These are phyloP conservation scores for Tympanopsis confertula DNA, from an alignment of 2,329 filamentous ascomycete genomes.

Conservation along the genomic window DNA sequence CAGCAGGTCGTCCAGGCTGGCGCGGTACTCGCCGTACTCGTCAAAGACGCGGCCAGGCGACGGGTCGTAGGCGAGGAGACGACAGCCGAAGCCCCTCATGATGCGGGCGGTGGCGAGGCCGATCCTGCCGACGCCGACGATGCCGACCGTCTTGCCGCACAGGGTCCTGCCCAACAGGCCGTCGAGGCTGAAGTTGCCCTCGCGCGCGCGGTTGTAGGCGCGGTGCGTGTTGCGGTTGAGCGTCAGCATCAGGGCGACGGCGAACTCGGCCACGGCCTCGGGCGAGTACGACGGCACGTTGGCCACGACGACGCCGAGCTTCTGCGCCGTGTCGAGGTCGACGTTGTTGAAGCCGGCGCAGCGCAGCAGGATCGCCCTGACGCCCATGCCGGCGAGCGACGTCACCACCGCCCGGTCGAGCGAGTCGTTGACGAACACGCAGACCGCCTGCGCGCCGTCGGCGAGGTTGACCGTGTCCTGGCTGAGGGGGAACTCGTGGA, in stretches of 20 bases:
- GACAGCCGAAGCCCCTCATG: slow-evolving; percentile 28
- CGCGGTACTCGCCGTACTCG: slow-evolving; percentile 27
- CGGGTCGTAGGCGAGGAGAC: slow-evolving; percentile 28
- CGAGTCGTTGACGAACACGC: slow-evolving; percentile 30
- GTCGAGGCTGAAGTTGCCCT: slow-evolving; percentile 32
- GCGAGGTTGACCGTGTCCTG: slow-evolving; percentile 23
- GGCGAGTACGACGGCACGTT: slow-evolving; percentile 30
- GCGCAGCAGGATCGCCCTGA: slow-evolving; percentile 25
- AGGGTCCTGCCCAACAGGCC: slow-evolving; percentile 24
- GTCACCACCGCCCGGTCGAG: slow-evolving; percentile 19
- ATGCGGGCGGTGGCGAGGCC: slow-evolving; percentile 25
- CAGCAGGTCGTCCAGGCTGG: slow-evolving; percentile 21
- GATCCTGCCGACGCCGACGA: slow-evolving; percentile 30
- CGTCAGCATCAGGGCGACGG: slow-evolving; percentile 26
- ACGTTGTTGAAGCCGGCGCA: slow-evolving; percentile 32
- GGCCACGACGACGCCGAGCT: slow-evolving; percentile 23
- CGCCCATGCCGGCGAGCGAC: slow-evolving; percentile 14
- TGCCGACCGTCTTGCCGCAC: slow-evolving; percentile 27
- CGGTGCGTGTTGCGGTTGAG: slow-evolving; percentile 29
- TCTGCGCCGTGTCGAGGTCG: slow-evolving; percentile 21
- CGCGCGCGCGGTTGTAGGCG: slow-evolving; percentile 27
- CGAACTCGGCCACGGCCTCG: slow-evolving; percentile 30
- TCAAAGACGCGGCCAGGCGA: slow-evolving; percentile 16
- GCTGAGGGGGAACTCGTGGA: slow-evolving; percentile 20
- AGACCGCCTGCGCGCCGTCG: slow-evolving; percentile 21